These are phyloP conservation scores for Fusarium irregulare DNA, from an alignment of 2,329 filamentous ascomycete species.

Conservation along the genomic window DNA sequence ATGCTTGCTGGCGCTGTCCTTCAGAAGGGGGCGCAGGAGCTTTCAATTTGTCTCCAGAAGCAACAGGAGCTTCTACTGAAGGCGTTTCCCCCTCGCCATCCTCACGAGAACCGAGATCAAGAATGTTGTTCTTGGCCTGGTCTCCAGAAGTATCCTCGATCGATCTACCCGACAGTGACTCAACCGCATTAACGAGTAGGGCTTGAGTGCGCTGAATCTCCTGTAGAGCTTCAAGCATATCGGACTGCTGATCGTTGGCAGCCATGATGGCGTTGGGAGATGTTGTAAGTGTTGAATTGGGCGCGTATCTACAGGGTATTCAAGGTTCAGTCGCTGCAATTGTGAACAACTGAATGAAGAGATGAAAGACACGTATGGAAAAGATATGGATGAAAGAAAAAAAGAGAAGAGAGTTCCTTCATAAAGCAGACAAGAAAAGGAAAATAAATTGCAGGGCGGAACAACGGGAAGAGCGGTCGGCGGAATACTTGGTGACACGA, in stretches of 20 bases:
- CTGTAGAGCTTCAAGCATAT: conserved; percentile 49
- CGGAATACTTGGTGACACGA: conserved; percentile 33
- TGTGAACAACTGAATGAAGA: background rate
- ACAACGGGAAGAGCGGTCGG: conserved; percentile 39
- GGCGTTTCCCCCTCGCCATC: conserved; percentile 17
- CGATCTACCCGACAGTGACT: conserved; percentile 52
- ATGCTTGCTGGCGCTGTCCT: conserved; percentile 57
- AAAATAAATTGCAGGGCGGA: conserved; percentile 27
- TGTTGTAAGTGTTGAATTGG: conserved; percentile 1
- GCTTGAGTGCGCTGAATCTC: conserved; percentile 58
- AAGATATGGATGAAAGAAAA: background rate
- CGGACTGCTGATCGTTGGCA: conserved; percentile 34
- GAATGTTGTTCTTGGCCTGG: conserved; percentile 15
- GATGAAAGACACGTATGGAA: background rate
- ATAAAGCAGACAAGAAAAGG: background rate
- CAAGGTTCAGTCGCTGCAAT: background rate
- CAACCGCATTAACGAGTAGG: conserved; percentile 55
- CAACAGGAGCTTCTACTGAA: conserved; percentile 23
- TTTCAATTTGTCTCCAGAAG: conserved; percentile 37
- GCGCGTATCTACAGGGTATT: conserved; percentile 28
- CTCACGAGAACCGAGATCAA: conserved; percentile 22
- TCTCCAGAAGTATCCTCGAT: conserved; percentile 26
- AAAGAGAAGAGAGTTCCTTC: conserved; percentile 2
- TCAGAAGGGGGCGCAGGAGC: conserved; percentile 42
- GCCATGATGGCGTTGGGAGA: conserved; percentile 39